A percentile compares a stretch with the other conserved stretches of the same genome.
phyloP scores from a whole-genome alignment of 305 asterid species.

The Rubia peregrina region DNA sequence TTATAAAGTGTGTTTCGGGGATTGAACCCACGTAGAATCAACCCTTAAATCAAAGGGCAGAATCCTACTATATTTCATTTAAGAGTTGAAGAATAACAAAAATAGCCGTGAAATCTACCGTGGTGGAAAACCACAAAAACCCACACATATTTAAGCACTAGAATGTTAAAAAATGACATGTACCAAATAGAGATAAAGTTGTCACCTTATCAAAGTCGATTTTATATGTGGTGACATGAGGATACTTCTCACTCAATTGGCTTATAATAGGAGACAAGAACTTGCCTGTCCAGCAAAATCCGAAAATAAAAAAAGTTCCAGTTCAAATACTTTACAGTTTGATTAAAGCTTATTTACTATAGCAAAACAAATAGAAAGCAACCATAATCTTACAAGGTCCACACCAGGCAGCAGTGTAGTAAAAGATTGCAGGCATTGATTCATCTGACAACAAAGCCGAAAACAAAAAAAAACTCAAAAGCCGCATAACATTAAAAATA shows the following conservation, averaged over 20 bases:
- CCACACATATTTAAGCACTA: too few species aligned
- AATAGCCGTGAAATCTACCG: too few species aligned
- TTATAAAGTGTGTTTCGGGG: too few species aligned
- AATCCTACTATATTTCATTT: too few species aligned
- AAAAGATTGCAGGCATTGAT: slow-evolving; percentile 78
- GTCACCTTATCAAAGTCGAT: slow-evolving; percentile 83
- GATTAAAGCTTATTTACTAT: background rate
- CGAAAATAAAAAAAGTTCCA: background rate
- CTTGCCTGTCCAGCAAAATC: slow-evolving; percentile 43
- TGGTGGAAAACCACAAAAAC: too few species aligned
- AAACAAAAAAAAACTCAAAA: slow-evolving; percentile 9
- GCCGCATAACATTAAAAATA: slow-evolving; percentile 6
- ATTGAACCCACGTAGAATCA: too few species aligned
- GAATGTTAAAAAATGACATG: background rate
- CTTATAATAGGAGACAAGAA: slow-evolving; percentile 66
- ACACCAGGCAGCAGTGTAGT: slow-evolving; percentile 96
- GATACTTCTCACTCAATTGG: slow-evolving; percentile 76
- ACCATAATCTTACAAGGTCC: slow-evolving; percentile 75
- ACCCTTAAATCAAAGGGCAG: too few species aligned
- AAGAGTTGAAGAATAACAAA: too few species aligned
- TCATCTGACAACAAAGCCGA: slow-evolving; percentile 52
- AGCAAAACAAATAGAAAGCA: background rate
- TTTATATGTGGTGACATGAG: slow-evolving; percentile 83
- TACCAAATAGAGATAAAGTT: background rate
- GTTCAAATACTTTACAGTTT: background rate